Percentiles rank a stretch among this genome's conserved stretches.
Evolutionary conservation across 2,329 filamentous ascomycete species (phyloP).

Genomic region (Pyrenochaeta sp.): DNA sequence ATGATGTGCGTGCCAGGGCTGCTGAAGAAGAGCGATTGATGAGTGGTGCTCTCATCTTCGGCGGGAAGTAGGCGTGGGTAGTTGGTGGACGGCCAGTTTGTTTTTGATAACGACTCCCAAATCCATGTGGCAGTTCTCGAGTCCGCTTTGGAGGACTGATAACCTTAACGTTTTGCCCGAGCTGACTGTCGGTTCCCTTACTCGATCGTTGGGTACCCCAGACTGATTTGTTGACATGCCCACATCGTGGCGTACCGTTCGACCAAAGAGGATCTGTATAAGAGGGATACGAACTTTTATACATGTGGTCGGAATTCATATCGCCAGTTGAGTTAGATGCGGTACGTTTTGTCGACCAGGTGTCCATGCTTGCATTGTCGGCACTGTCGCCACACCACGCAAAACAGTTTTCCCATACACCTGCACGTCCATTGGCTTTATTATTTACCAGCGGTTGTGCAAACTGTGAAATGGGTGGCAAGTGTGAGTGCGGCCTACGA

Average conservation of each 20-base stretch:
- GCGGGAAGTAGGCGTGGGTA: conserved; percentile 16
- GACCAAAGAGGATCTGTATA: conserved; percentile 19
- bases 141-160: conserved; percentile 64
- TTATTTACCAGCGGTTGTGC: conserved; percentile 12
- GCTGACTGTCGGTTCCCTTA: conserved; percentile 26
- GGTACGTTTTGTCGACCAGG: conserved; percentile 27
- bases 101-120: conserved; percentile 2
- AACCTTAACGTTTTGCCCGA: conserved; percentile 35
- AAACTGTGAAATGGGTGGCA: conserved; percentile 25
- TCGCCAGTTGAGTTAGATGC: conserved; percentile 21
- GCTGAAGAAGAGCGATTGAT: conserved; percentile 32
- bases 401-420: conserved; percentile 25
- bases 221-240: conserved; percentile 1
- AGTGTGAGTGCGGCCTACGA: conserved; percentile 24
- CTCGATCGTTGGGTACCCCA: conserved; percentile 10
- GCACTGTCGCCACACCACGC: conserved; percentile 14
- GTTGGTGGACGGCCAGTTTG: conserved; percentile 7
- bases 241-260: conserved; percentile 1
- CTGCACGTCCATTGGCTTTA: conserved; percentile 4
- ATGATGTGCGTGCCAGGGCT: conserved; percentile 32
- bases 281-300: conserved; percentile 13
- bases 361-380: conserved; percentile 30
- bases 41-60: conserved; percentile 25
- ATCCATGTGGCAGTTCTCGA: conserved; percentile 48
- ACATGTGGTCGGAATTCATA: conserved; percentile 26